Base-by-base conservation (phyloP, 2,329 filamentous ascomycete species). In the Thelonectria olida region DNA sequence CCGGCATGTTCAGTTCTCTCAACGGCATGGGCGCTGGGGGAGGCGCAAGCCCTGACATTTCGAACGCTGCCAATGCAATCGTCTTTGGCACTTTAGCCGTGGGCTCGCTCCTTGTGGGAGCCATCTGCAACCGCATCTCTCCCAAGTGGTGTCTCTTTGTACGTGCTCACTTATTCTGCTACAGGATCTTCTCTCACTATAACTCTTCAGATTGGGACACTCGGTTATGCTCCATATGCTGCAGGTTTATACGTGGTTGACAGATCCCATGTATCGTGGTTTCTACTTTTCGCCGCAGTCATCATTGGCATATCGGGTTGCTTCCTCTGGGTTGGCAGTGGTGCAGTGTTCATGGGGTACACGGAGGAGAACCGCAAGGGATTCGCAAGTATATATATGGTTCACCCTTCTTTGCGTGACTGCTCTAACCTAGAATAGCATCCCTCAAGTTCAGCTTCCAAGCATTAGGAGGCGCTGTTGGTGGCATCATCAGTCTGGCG, bases 311-410 rank as follows among this genome's bases (percentile, higher is more conserved):
- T 90, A 19, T 85, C 83, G 0, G 88, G 88, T 0, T 88, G 88
- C 0, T 79, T 90, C 2, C 90, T 90, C 75, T 91, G 89, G 89
- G 85, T 85, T 75, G 85, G 87, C 0, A 89, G 91, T 76, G 88
- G 85, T 1, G 88, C 89, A 0, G 88, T 91, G 57, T 86, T 87
- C 0, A 80, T 90, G 2, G 81, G 84, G 5, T 82, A 80, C 23
- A 75, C 74, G 1, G 51, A 54, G 75, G 77, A 5, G 80, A 45
- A 44, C 15, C 7, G 31, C 1, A 52, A 52, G 31, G 49, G 49
- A 5, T 13, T 52, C 19, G 34, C 49, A 7, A 52, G 49, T 52
- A 28, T 25, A 31, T 10, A 38, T 31, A 31, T 31, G 28, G 12
- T 31, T n/a, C n/a, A 12, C 12, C 10, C 36, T 22, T 2, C 34